Evolutionary conservation across 2,329 filamentous ascomycete species (phyloP).

Genomic region (Botrytis galanthina): DNA sequence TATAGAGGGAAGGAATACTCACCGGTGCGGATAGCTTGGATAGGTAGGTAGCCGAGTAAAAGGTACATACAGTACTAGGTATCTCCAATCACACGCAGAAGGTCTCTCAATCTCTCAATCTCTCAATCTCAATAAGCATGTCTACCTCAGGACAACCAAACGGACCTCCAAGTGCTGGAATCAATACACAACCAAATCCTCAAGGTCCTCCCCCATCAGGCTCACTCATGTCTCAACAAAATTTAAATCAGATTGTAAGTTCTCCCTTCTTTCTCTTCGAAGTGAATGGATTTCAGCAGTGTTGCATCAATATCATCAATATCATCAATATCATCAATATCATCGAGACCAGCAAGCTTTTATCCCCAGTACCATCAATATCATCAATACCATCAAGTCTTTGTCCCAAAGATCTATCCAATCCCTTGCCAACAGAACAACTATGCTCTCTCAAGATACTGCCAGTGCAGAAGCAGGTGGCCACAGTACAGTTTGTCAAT

Average conservation of each 20-base stretch:
- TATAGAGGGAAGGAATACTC: background rate
- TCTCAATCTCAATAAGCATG: slow-evolving; percentile 27
- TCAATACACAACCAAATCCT: slow-evolving; percentile 47
- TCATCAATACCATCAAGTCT: background rate
- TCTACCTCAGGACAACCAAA: slow-evolving; percentile 45
- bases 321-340: background rate
- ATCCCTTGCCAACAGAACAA: background rate
- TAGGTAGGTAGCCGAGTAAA: background rate
- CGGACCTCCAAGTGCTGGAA: slow-evolving; percentile 44
- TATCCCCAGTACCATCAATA: background rate
- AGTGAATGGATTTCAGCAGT: background rate
- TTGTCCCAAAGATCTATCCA: background rate
- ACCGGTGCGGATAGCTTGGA: background rate
- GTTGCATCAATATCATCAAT: background rate
- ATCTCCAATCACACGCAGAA: background rate
- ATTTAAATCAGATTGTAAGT: slow-evolving; percentile 92
- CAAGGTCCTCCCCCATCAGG: slow-evolving; percentile 47
- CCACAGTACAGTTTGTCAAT: background rate
- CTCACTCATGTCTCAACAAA: slow-evolving; percentile 72
- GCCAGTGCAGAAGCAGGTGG: background rate
- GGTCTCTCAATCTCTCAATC: background rate
- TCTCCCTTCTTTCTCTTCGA: background rate
- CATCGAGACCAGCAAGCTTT: background rate
- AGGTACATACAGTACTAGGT: background rate
- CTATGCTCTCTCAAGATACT: background rate